Evolutionary conservation across 2,329 filamentous ascomycete species (phyloP), one percentile per base, ranked within the genome.

Genomic region (Penicillium rolfsii): DNA sequence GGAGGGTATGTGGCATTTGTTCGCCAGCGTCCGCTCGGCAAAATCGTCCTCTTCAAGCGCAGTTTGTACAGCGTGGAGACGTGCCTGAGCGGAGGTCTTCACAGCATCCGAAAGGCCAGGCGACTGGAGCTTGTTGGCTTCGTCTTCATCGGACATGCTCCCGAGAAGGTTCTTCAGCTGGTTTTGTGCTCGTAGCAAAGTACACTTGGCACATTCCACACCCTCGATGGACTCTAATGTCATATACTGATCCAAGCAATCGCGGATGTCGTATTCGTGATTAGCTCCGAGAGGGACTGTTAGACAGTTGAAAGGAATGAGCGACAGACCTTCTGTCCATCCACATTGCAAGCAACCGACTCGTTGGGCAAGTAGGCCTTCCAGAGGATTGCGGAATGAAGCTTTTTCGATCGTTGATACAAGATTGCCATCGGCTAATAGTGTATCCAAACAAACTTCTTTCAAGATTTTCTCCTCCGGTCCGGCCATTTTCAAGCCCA

Each of bases 281-380:
- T 84, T 83, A 5, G 83, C 79, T 0, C 90, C 91, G 1, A 98
- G 85, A 38, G 89, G 92, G 0, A 98, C 85, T 0, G 94, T 97
- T 50, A 98, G 80, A 71, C 93, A 97, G 72, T 95, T 97, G 82
- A 98, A 98, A 0, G 93, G 92, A 22, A 92, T 96, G 79, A 98
- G 86, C 1, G 91, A 93, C 14, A 97, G 82, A 1, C 93, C 93
- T 69, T 97, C 93, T 0, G 91, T 93, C 77, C 91, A 90, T 7
- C 92, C 91, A 73, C 95, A 99, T 49, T 83, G 83, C 58, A 91
- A 89, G 74, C 95, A 99, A 0, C 91, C 91, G 1, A 98, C 93
- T 41, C 93, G 85, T 76, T 98, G 94, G 1, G 93, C 94, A 8
- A 93, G 83, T 22, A 96, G 80, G 0, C 95, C 95, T 74, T 98